Conservation (phyloP, 116 monocot genomes). For the Papilionanthe hybrid region DNA sequence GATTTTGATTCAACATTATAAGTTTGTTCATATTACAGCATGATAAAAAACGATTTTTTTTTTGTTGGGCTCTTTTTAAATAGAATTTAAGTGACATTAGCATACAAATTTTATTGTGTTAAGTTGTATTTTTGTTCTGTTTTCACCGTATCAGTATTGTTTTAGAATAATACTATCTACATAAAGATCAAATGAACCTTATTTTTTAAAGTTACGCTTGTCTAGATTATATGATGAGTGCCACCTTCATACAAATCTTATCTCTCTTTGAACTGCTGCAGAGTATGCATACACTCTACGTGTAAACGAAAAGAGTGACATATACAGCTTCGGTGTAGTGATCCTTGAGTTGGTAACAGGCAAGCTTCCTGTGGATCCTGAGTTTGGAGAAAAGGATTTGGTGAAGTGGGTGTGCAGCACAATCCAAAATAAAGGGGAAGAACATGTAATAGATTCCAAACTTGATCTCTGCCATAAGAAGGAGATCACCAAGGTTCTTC, state of each 20-base stretch:
- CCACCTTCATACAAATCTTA: neutral
- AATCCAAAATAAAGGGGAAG: slow-evolving; percentile 54
- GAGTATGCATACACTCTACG: slow-evolving; percentile 23
- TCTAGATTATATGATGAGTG: too few relatives aligned
- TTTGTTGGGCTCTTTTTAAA: too few relatives aligned
- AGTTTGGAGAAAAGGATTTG: slow-evolving; percentile 31
- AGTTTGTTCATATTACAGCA: too few relatives aligned
- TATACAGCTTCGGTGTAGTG: slow-evolving; percentile 28
- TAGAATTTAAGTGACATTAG: too few relatives aligned
- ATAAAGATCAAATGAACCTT: too few relatives aligned
- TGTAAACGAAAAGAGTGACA: slow-evolving; percentile 25
- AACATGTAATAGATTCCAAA: slow-evolving; percentile 56
- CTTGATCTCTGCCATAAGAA: slow-evolving; percentile 40
- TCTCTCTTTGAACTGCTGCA: neutral
- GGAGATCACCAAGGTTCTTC: slow-evolving; percentile 52
- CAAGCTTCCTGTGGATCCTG: slow-evolving; percentile 23
- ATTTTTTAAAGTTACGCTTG: too few relatives aligned
- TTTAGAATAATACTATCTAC: too few relatives aligned
- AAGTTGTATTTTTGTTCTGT: too few relatives aligned
- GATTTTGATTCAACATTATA: too few relatives aligned
- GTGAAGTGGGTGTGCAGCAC: slow-evolving; percentile 71
- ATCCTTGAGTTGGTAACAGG: slow-evolving; percentile 36
- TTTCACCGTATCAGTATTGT: too few relatives aligned
- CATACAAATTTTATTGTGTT: too few relatives aligned
- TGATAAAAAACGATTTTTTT: too few relatives aligned